Percentiles rank a stretch among this genome's conserved stretches.
Conservation (phyloP, 208 protist genomes). For the Crithidia brevicula region DNA sequence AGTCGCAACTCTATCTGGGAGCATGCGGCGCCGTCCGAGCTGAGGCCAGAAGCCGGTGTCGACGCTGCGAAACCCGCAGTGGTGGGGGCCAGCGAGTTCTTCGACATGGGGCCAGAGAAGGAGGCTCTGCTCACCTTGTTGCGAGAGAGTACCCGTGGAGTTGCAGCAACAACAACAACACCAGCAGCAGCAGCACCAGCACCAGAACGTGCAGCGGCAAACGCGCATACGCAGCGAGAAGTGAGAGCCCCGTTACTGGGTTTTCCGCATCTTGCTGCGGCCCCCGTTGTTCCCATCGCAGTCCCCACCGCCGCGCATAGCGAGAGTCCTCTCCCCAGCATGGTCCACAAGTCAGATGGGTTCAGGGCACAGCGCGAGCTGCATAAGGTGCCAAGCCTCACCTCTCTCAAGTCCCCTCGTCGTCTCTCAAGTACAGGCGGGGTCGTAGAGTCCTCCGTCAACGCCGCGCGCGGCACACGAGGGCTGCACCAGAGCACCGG, state of each 20-base stretch:
- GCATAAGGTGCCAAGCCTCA: background rate
- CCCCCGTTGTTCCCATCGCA: background rate
- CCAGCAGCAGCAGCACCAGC: background rate
- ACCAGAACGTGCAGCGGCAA: background rate
- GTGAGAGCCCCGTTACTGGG: too few species aligned
- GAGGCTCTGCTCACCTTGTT: constrained; percentile 37
- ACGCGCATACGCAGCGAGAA: background rate
- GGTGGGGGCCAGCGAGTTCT: constrained; percentile 22
- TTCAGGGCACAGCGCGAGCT: background rate
- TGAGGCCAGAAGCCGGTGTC: background rate
- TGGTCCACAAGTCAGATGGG: background rate
- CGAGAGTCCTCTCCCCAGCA: background rate
- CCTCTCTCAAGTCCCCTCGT: background rate
- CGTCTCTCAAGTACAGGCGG: background rate
- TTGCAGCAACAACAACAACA: background rate
- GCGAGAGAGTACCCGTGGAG: constrained; percentile 13
- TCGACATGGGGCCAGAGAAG: constrained; percentile 55
- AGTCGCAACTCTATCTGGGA: constrained; percentile 25
- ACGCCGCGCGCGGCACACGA: background rate
- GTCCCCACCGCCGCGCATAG: background rate
- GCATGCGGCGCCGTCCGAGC: background rate
- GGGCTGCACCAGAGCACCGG: too few species aligned
- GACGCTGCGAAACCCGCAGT: background rate
- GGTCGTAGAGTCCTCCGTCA: background rate
- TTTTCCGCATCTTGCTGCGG: too few species aligned